Evolutionary conservation across 2,329 filamentous ascomycete genomes (phyloP), one percentile per base, ranked within the genome.

Genomic region (Dryadomyces sulphureus): DNA sequence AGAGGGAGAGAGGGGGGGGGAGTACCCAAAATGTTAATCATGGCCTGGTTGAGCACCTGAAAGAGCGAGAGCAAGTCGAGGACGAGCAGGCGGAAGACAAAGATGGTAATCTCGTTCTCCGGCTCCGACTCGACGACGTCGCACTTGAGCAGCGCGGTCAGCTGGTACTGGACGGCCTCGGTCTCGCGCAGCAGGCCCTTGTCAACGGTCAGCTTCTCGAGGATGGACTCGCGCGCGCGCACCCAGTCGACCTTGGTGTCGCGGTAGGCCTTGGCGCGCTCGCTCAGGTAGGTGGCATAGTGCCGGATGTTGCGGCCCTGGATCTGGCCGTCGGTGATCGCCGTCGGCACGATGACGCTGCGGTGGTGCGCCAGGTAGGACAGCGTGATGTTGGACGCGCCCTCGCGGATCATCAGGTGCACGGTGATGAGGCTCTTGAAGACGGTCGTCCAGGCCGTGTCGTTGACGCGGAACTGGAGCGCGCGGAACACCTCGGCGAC

Each of bases 361-460:
- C 86, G 83, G 59, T 90, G 83, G 54, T 84, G 81, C 38, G 89
- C 75, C 30, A 98, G 75, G 57, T 86, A 95, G 50, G 79, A 75
- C 53, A 98, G 70, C 3, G 92, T 94, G 42, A 88, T 84, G 60
- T 96, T 87, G 30, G 82, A 79, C 52, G 89, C 82, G 45, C 92
- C 92, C 66, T 98, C 92, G 54, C 92, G 79, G 60, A 98, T 92
- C 92, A 98, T 96, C 50, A 96, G 69, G 62, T 98, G 92, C 41
- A 94, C 79, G 42, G 94, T 92, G 56, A 96, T 94, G 54, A 98
- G 71, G 56, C 87, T 82, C 70, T 98, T 98, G 79, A 95, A 94
- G 53, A 94, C 90, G 48, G 96, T 88, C n/a, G 92, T 98, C 92
- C 92, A 98, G 71, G 92, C 94, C 54, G 90, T 90, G 62, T 98